These are phyloP conservation scores for Beauveria sp. DNA, from an alignment of 2,329 filamentous ascomycete species.

Conservation along the genomic window DNA sequence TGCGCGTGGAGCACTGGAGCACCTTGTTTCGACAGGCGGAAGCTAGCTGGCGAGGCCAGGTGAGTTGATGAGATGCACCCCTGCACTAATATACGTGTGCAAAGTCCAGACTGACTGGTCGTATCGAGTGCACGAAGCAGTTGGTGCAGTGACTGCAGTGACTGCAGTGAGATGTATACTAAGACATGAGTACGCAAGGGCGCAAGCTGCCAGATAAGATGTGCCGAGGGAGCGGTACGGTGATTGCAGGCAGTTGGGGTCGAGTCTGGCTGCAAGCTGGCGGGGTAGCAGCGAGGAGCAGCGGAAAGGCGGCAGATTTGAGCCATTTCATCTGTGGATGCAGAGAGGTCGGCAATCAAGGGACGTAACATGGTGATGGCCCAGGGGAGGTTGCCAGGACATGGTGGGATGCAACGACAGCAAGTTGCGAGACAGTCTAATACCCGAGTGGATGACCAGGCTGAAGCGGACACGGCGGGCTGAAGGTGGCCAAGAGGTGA, in stretches of 20 bases:
- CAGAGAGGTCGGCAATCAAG: not conserved
- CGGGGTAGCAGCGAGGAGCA: not conserved
- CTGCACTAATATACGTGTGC: not conserved
- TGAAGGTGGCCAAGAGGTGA: no score
- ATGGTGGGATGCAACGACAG: not conserved
- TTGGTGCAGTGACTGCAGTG: not conserved
- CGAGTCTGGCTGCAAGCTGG: slow-evolving; percentile 1
- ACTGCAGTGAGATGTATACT: not conserved
- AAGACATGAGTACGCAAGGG: not conserved
- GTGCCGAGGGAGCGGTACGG: not conserved
- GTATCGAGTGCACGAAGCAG: not conserved
- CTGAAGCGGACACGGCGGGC: not conserved
- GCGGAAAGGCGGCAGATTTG: not conserved
- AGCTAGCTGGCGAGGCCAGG: not conserved
- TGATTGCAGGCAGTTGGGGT: not conserved
- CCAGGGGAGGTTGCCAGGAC: not conserved
- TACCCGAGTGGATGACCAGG: not conserved
- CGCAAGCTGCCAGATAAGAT: not conserved
- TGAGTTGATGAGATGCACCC: not conserved
- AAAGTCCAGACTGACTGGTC: no score
- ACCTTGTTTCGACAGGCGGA: not conserved
- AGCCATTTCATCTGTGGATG: not conserved
- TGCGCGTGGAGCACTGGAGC: not conserved
- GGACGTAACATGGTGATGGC: slow-evolving; percentile 8
- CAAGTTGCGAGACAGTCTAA: no score